Conservation (phyloP, 2,329 filamentous ascomycete genomes). For the Hyphodiscus sp. region DNA sequence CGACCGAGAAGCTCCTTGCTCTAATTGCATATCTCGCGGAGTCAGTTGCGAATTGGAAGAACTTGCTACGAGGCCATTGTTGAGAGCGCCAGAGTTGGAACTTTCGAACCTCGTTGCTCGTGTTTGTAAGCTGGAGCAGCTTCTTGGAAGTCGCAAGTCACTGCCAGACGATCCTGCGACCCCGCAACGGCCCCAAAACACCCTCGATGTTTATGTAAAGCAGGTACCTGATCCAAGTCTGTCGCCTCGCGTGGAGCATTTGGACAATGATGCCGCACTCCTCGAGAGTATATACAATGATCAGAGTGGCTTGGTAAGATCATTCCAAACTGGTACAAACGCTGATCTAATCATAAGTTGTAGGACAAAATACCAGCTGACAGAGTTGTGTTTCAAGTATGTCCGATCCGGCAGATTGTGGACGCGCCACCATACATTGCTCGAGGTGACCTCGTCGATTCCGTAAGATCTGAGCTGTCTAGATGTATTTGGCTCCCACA, state of each 20-base stretch:
- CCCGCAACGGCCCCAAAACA: not conserved
- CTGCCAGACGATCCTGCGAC: not conserved
- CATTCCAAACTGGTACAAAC: not conserved
- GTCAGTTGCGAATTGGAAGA: constrained; percentile 6
- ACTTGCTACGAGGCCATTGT: not conserved
- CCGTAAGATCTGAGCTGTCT: not conserved
- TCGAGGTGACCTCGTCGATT: not conserved
- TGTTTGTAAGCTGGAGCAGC: constrained; percentile 8
- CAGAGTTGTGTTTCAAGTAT: constrained; percentile 8
- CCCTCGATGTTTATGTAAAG: not conserved
- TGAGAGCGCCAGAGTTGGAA: not conserved
- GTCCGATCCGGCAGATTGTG: constrained; percentile 9
- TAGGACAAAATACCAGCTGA: constrained; percentile 1
- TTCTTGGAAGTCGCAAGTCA: constrained; percentile 3
- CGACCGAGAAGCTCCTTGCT: not conserved
- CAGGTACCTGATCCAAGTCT: not conserved
- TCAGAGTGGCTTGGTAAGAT: constrained; percentile 4
- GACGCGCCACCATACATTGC: constrained; percentile 5
- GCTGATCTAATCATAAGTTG: not conserved
- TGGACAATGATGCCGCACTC: constrained; percentile 7
- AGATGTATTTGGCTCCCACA: constrained; percentile 14
- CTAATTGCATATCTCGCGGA: constrained; percentile 7
- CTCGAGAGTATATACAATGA: constrained; percentile 8
- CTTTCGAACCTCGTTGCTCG: constrained; percentile 10
- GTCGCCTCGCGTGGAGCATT: constrained; percentile 1